Evolutionary conservation across 768 basidiomycete genomes (phyloP), one percentile per base, ranked within the genome.

Genomic region (Mrakia blollopis): DNA sequence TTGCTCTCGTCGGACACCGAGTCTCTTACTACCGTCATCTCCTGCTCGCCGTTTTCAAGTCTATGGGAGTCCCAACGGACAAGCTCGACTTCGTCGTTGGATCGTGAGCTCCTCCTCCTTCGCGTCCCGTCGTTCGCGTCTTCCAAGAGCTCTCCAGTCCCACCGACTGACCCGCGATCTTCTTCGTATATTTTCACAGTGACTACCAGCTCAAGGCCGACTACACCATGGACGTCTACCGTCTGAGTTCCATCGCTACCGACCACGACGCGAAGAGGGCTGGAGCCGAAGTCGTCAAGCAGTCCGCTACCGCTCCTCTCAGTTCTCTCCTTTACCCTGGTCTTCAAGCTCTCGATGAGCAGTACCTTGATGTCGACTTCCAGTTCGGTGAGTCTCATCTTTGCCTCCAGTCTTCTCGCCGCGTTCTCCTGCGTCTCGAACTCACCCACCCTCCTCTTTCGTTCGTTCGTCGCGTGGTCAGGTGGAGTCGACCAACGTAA

Each of bases 211-310:
- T 98, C 77, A 89, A 90, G 0, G 87, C 86, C 54, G 94, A 96
- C 79, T 99, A 96, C 87, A 97, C 90, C 80, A 87, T 98, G 81
- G 97, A 98, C 85, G 92, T 95, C 82, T 98, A 94, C 89, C 88
- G 88, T 80, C 88, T 98, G 69, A 92, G 91, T 80, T 89, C 95
- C n/a, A 90, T 89, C 77, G 94, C 96, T 28, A 89, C 93, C 1
- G 93, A 98, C 80, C 94, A 96, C 83, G 97, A 98, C 80, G 94
- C 96, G 35, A 96, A 96, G 83, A 97, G 97, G 84, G 97, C 97
- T 0, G 97, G 97, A 8, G 95, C 97, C 2, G 97, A 98, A 83
- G 97, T 98, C 75, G 97, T 99, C 80, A 98, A 98, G 84, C 96
- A 98, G 84, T 92, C 95, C 8, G 92, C 94, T 78, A 93, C 91